Evolutionary conservation across 2,329 filamentous ascomycete species (phyloP).

Genomic region (Penicillium sp.): DNA sequence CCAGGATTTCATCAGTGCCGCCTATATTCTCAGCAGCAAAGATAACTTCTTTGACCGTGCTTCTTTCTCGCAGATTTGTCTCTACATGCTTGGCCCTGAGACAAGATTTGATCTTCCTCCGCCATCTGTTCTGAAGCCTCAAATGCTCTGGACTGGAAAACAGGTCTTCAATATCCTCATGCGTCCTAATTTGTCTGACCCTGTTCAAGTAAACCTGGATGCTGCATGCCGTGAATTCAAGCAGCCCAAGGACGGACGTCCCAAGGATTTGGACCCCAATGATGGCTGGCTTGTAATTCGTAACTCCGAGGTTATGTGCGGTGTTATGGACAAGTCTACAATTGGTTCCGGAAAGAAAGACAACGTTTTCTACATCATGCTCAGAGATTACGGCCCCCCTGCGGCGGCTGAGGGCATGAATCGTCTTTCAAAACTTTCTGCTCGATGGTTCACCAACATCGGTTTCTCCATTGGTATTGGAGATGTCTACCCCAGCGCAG

Average conservation of each 20-base stretch:
- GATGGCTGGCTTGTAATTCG: constrained; percentile 91
- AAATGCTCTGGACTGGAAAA: constrained; percentile 92
- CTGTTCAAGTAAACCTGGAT: constrained; percentile 86
- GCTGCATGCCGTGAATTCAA: constrained; percentile 81
- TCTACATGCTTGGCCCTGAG: constrained; percentile 86
- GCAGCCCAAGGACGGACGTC: constrained; percentile 39
- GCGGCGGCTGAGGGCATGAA: constrained; percentile 92
- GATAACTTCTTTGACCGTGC: constrained; percentile 89
- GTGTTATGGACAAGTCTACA: constrained; percentile 95
- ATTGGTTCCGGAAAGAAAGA: constrained; percentile 98
- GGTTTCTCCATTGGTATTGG: constrained; percentile 96
- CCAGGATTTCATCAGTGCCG: constrained; percentile 97
- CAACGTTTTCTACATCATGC: constrained; percentile 94
- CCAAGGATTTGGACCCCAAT: constrained; percentile 71
- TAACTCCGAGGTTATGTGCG: constrained; percentile 97
- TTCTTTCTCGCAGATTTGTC: constrained; percentile 84
- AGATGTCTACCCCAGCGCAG: constrained; percentile 82
- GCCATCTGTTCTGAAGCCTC: constrained; percentile 81
- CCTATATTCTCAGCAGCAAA: constrained; percentile 87
- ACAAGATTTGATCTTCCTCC: constrained; percentile 81
- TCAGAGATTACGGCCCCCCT: constrained; percentile 90
- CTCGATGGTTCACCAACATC: constrained; percentile 81
- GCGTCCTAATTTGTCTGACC: constrained; percentile 81
- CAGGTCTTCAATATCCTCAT: constrained; percentile 92
- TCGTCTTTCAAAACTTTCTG: constrained; percentile 84